Evolutionary conservation across 75 land plant species (phyloP), one percentile per base, ranked within the genome.

Genomic region (Isoetes taiwanensis): DNA sequence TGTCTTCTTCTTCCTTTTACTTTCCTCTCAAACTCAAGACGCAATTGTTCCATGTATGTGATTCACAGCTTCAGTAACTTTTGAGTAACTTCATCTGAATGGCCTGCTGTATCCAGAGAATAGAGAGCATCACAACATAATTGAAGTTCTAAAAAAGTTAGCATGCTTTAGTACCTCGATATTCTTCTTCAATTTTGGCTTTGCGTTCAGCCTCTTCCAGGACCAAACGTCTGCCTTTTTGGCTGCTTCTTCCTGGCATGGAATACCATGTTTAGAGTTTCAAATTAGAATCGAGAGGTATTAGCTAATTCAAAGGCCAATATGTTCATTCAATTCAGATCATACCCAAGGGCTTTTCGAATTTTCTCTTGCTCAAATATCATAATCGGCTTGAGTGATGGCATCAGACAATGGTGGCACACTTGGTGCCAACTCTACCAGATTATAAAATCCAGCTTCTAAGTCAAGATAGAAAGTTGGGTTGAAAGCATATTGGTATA

Each of bases 401-500:
- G 50, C 50, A n/a, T 19, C 8, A 46, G 16, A 16, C 25, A 46
- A n/a, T n/a, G 50, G 23, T 23, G 16, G 5, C 5, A 46, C 21
- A 5, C 5, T 23, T n/a, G 50, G 50, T 5, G 50, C n/a, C 25
- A 46, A n/a, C 19, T 46, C 50, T 19, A 46, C 50, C 8, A 46
- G 50, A 46, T 46, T 19, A 16, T 46, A 46, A 5, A 19, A 16
- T 23, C 50, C 16, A 46, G 50, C 25, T 6, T 46, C 50, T 4
- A 46, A 3, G 16, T 46, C 25, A n/a, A 46, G 50, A 23, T 46
- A 46, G 16, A 19, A 46, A 8, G 16, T 19, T n/a, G 50, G 50
- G 50, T 23, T 19, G 50, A 46, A 46, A 5, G 50, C 50, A n/a
- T 46, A 46, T 46, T 46, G 50, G 16, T 46, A 46, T 6, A 46